These are phyloP conservation scores for Geranium rotundifolium DNA, from an alignment of 345 rosid genomes.

Conservation along the genomic window DNA sequence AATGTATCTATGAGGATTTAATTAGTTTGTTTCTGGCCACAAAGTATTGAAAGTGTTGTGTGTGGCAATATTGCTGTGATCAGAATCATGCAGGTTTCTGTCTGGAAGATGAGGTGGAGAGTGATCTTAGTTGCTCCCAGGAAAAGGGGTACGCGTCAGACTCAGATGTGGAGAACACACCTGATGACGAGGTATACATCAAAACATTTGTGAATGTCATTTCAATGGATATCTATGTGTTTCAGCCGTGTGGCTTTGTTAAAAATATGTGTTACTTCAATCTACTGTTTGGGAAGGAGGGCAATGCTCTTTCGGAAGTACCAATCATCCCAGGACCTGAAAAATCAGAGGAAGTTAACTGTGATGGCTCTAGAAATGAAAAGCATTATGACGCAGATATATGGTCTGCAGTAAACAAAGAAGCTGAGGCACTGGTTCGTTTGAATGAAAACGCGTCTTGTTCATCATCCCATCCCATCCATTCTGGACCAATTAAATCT, in stretches of 20 bases:
- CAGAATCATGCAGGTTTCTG: slow-evolving; percentile 14
- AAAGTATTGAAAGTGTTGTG: background rate
- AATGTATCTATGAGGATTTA: background rate
- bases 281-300: slow-evolving; percentile 11
- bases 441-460: slow-evolving; percentile 23
- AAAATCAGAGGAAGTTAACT: slow-evolving; percentile 9
- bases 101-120: slow-evolving; percentile 30
- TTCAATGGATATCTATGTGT: background rate
- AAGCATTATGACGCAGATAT: slow-evolving; percentile 16
- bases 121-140: slow-evolving; percentile 12
- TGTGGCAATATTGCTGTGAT: slow-evolving; percentile 11
- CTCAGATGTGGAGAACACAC: slow-evolving; percentile 17
- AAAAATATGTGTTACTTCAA: background rate
- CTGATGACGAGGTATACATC: slow-evolving; percentile 25
- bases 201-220: background rate
- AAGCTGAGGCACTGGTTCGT: slow-evolving; percentile 23
- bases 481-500: slow-evolving; percentile 20
- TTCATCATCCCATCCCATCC: slow-evolving; percentile 23
- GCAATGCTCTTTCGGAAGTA: slow-evolving; percentile 2
- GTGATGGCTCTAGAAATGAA: slow-evolving; percentile 12
- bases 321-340: slow-evolving; percentile 3
- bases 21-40: background rate
- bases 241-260: background rate
- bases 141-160: slow-evolving; percentile 11
- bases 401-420: slow-evolving; percentile 26